Conservation (phyloP, 371 early-diverging fungal species). For the Dinochytrium kinnereticum region DNA sequence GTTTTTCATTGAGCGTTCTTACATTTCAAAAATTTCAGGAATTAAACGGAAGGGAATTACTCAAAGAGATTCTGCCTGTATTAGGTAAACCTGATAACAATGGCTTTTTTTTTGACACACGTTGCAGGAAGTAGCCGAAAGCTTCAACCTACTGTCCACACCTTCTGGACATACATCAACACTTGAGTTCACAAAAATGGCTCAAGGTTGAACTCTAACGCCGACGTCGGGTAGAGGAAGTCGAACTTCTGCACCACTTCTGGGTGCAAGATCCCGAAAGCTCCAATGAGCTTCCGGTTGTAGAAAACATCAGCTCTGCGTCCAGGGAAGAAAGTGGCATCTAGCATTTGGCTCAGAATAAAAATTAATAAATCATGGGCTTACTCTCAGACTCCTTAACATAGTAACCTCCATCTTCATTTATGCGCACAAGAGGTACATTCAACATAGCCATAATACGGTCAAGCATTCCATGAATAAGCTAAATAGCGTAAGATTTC, state of each 20-base stretch:
- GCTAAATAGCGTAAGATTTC: slow-evolving; percentile 41
- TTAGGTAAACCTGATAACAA: slow-evolving; percentile 33
- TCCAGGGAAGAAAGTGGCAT: slow-evolving; percentile 90
- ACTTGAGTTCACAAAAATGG: slow-evolving; percentile 87
- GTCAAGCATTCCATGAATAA: slow-evolving; percentile 91
- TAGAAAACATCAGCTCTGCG: slow-evolving; percentile 82
- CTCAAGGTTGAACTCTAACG: slow-evolving; percentile 94
- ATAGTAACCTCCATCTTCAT: slow-evolving; percentile 73
- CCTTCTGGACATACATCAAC: slow-evolving; percentile 2
- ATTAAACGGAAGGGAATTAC: slow-evolving; percentile 38
- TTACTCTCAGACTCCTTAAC: slow-evolving; percentile 77
- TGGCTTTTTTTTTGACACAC: neutral
- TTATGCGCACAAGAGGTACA: slow-evolving; percentile 55
- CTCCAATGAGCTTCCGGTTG: slow-evolving; percentile 71
- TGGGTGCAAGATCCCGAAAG: slow-evolving; percentile 94
- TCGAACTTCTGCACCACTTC: slow-evolving; percentile 86
- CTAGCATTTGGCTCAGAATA: slow-evolving; percentile 51
- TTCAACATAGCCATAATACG: slow-evolving; percentile 85
- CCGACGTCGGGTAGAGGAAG: slow-evolving; percentile 84
- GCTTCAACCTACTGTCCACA: neutral
- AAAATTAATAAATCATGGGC: slow-evolving; percentile 15
- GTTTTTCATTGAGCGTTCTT: neutral
- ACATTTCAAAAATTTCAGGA: slow-evolving; percentile 42
- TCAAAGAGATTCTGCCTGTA: slow-evolving; percentile 46
- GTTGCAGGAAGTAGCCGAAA: slow-evolving; percentile 2